phyloP scores from a whole-genome alignment of 495 filamentous ascomycete genomes.

The Delitschia confertaspora region DNA sequence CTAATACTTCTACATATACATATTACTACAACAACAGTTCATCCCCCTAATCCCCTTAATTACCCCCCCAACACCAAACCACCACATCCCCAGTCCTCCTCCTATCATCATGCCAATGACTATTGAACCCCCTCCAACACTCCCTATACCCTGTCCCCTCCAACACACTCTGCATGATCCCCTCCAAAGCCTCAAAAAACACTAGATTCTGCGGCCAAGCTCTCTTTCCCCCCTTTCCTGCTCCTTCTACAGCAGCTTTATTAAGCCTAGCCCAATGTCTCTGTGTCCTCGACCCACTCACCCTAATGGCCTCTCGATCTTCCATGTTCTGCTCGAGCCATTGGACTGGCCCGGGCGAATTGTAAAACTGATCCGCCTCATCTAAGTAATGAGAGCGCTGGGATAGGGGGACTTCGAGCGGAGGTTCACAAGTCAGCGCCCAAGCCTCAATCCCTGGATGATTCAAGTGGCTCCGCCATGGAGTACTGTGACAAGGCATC shows the following conservation, averaged over 20 bases:
- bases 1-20: neutral
- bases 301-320: conserved; percentile 30
- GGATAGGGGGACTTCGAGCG: conserved; percentile 52
- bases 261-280: conserved; percentile 25
- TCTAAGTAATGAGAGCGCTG: conserved; percentile 61
- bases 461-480: conserved; percentile 86
- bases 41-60: conserved; percentile 11
- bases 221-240: conserved; percentile 30
- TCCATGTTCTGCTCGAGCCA: conserved; percentile 52
- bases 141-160: conserved; percentile 51
- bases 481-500: conserved; percentile 96
- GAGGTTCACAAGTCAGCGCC: conserved; percentile 87
- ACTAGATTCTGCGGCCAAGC: conserved; percentile 54
- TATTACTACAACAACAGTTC: neutral
- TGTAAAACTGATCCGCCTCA: conserved; percentile 87
- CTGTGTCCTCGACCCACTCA: conserved; percentile 8
- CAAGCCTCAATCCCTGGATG: conserved; percentile 67
- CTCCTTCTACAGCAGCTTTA: conserved; percentile 14
- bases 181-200: conserved; percentile 57
- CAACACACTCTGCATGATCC: conserved; percentile 41
- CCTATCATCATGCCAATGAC: conserved; percentile 78
- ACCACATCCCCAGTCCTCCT: conserved; percentile 77
- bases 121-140: conserved; percentile 71
- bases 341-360: conserved; percentile 34
- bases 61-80: conserved; percentile 54